Percentiles rank a stretch among this genome's conserved stretches.
phyloP scores from a whole-genome alignment of 2,329 filamentous ascomycete genomes.

The Venturia carpophila region DNA sequence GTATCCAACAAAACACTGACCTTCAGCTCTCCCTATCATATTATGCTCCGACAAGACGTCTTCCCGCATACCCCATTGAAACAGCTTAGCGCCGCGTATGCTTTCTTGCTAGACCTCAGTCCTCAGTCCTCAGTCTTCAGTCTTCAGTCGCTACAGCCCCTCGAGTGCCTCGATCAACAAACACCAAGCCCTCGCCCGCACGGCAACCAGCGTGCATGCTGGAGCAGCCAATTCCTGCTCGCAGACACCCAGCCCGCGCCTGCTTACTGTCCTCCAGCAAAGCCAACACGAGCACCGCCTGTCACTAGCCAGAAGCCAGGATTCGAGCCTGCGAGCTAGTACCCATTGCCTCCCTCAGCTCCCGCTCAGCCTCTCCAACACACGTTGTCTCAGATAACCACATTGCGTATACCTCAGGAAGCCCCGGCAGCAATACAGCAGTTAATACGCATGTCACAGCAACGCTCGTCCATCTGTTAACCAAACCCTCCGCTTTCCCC shows the following conservation, averaged over 20 bases:
- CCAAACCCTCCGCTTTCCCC: background rate
- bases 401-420: background rate
- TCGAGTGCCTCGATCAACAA: background rate
- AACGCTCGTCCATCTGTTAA: background rate
- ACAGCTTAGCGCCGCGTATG: background rate
- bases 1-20: background rate
- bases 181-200: background rate
- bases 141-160: no score
- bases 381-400: conserved; percentile 7
- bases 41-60: no score
- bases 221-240: background rate
- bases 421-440: background rate
- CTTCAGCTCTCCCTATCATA: background rate
- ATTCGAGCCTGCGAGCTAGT: background rate
- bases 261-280: background rate
- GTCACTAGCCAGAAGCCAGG: background rate
- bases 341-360: background rate
- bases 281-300: background rate
- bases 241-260: background rate
- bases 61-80: background rate
- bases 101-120: background rate
- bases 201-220: background rate
- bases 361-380: conserved; percentile 9
- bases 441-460: background rate
- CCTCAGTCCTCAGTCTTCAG: no score